Percentiles rank a stretch among this genome's conserved stretches.
Evolutionary conservation across 768 basidiomycete genomes (phyloP).

Genomic region (Mycena indigotica): DNA sequence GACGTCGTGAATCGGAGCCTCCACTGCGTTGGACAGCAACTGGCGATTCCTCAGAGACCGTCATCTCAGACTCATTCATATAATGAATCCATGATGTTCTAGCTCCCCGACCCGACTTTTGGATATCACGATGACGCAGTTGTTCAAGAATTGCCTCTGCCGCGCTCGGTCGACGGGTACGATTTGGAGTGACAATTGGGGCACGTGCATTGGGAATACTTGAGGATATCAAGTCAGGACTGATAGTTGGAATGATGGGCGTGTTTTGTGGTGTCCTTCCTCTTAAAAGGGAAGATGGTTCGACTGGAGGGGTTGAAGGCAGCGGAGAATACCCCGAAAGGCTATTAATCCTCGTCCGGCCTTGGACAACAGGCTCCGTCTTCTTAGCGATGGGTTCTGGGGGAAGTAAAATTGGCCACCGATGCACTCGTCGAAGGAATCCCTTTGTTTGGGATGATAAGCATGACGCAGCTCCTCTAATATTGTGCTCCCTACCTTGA

Average conservation of each 20-base stretch:
- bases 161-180: constrained; percentile 58
- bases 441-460: constrained; percentile 50
- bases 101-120: constrained; percentile 39
- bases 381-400: constrained; percentile 35
- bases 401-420: constrained; percentile 80
- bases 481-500: constrained; percentile 64
- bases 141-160: constrained; percentile 73
- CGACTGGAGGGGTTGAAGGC: constrained; percentile 21
- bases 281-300: constrained; percentile 27
- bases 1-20: constrained; percentile 40
- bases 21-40: constrained; percentile 8
- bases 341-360: constrained; percentile 43
- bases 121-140: constrained; percentile 58
- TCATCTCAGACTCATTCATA: constrained; percentile 35
- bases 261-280: constrained; percentile 33
- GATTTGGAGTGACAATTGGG: constrained; percentile 27
- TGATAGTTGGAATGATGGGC: constrained; percentile 27
- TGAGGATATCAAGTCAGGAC: constrained; percentile 24
- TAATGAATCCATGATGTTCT: constrained; percentile 51
- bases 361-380: constrained; percentile 26
- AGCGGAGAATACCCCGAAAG: constrained; percentile 32
- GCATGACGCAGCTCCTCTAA: not conserved
- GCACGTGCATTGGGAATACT: constrained; percentile 14
- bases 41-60: constrained; percentile 15
- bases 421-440: constrained; percentile 88